Conservation (phyloP, 352 stramenopile species). For the Pythium phragmiticola region DNA sequence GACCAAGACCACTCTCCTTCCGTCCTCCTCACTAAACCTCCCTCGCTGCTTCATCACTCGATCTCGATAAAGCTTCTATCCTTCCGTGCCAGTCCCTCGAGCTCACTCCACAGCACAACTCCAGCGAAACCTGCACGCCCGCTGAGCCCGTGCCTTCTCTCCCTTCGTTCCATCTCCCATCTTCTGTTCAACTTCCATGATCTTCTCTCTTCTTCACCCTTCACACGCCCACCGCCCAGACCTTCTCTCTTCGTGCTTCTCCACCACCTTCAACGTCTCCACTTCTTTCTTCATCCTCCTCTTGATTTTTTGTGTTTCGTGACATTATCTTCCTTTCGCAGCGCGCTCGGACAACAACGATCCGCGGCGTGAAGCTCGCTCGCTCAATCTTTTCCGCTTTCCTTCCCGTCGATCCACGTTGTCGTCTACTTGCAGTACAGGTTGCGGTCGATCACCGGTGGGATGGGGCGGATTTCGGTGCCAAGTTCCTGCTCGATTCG, state of each 20-base stretch:
- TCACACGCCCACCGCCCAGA: no score
- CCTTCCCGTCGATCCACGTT: background rate
- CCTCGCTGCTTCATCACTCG: background rate
- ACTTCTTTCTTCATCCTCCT: background rate
- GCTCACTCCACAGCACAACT: background rate
- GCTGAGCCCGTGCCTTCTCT: background rate
- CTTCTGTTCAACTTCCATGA: slow-evolving; percentile 1
- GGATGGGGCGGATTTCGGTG: slow-evolving; percentile 99
- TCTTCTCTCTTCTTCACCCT: background rate
- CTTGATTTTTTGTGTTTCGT: background rate
- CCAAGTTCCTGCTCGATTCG: slow-evolving; percentile 98
- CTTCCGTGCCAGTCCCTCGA: background rate
- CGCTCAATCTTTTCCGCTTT: background rate
- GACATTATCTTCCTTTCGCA: background rate
- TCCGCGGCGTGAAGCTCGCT: background rate
- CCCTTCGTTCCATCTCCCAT: background rate
- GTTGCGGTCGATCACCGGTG: slow-evolving; percentile 97
- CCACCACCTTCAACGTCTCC: background rate
- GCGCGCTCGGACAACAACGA: background rate
- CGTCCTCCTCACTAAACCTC: background rate
- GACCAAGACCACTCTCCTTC: background rate
- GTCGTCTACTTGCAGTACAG: slow-evolving; percentile 93
- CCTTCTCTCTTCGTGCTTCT: slow-evolving; percentile 9
- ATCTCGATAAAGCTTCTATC: background rate
- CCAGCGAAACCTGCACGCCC: background rate